Percentiles rank a stretch among this genome's conserved stretches.
phyloP scores from a whole-genome alignment of 2,329 filamentous ascomycete species.

The Beauveria sp. region DNA sequence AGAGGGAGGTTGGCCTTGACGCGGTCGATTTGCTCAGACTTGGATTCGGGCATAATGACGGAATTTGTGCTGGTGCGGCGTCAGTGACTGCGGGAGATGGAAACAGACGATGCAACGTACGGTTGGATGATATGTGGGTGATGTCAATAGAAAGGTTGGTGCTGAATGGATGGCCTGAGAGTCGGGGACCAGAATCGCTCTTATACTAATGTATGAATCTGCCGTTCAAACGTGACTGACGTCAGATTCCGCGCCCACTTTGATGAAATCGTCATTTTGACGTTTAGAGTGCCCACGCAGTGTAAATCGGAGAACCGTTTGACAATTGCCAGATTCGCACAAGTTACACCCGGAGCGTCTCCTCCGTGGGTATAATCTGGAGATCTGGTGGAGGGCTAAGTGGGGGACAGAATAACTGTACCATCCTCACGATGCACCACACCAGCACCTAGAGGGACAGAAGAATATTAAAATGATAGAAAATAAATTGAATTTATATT shows the following conservation, averaged over 20 bases:
- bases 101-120: no score
- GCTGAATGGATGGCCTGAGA: background rate
- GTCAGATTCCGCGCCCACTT: background rate
- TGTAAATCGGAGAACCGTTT: background rate
- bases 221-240: background rate
- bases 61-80: background rate
- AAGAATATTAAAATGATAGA: no score
- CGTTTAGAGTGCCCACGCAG: background rate
- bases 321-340: background rate
- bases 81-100: no score
- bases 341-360: background rate
- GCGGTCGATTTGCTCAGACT: constrained; percentile 59
- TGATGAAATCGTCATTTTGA: background rate
- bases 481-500: no score
- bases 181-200: background rate
- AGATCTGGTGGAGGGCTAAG: background rate
- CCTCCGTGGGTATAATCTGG: background rate
- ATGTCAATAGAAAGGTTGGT: background rate
- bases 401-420: no score
- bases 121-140: background rate
- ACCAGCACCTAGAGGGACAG: no score
- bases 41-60: constrained; percentile 39
- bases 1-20: constrained; percentile 67
- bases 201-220: background rate
- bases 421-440: no score